phyloP scores from a whole-genome alignment of 192 early-diverging fungal species.

The Chytriomyces confervae region DNA sequence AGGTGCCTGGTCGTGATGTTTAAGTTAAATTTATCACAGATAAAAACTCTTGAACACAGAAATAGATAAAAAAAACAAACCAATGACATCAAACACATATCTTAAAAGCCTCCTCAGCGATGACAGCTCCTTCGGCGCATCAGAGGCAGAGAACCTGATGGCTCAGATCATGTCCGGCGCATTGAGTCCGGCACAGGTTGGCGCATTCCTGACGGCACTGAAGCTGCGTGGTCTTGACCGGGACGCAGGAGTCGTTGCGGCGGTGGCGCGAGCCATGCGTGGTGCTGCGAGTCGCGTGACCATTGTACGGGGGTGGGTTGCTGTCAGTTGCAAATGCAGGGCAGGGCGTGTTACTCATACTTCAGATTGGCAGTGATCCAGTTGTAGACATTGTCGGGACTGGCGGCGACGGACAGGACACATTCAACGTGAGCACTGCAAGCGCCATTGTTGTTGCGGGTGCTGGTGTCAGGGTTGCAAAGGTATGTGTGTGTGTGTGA shows the following conservation, averaged over 20 bases:
- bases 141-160: constrained; percentile 20
- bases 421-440: constrained; percentile 96
- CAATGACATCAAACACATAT: constrained; percentile 25
- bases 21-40: no score
- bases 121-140: constrained; percentile 27
- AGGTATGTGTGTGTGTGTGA: constrained; percentile 48
- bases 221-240: constrained; percentile 73
- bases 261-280: constrained; percentile 76
- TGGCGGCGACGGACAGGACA: constrained; percentile 97
- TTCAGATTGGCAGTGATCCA: constrained; percentile 35
- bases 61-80: not conserved
- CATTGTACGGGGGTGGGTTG: not conserved
- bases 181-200: constrained; percentile 83
- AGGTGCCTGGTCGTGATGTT: no score
- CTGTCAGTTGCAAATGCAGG: constrained; percentile 43
- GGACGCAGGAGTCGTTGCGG: constrained; percentile 79
- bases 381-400: constrained; percentile 94
- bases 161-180: constrained; percentile 72
- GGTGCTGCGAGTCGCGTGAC: constrained; percentile 65
- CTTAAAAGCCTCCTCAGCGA: constrained; percentile 68
- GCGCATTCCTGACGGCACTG: constrained; percentile 83
- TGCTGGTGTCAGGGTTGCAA: constrained; percentile 86
- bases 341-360: not conserved
- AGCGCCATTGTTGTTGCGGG: constrained; percentile 90
- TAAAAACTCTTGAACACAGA: no score